phyloP scores from a whole-genome alignment of 768 basidiomycete species.

The Leccinum imitatum region DNA sequence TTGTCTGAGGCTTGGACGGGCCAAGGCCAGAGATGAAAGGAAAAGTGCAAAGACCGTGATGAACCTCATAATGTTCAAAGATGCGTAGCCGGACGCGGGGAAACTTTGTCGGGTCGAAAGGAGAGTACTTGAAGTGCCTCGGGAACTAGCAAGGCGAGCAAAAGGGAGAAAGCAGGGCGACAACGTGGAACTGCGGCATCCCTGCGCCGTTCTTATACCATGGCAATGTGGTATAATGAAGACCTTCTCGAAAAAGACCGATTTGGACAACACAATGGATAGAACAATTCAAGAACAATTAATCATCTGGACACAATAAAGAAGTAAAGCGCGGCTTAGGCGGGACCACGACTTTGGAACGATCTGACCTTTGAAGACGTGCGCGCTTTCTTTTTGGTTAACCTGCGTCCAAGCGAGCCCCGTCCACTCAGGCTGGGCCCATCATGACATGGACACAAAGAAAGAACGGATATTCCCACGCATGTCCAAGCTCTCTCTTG shows the following conservation, averaged over 20 bases:
- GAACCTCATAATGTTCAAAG: slow-evolving; percentile 36
- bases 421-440: background rate
- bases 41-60: slow-evolving; percentile 35
- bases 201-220: slow-evolving; percentile 19
- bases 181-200: background rate
- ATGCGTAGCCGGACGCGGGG: slow-evolving; percentile 2
- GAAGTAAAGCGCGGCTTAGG: background rate
- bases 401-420: background rate
- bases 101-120: background rate
- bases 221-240: background rate
- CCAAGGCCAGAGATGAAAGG: slow-evolving; percentile 30
- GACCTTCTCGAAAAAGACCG: background rate
- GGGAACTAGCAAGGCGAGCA: slow-evolving; percentile 10
- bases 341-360: background rate
- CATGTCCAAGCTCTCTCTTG: background rate
- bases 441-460: slow-evolving; percentile 4
- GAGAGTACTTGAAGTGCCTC: slow-evolving; percentile 16
- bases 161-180: slow-evolving; percentile 1
- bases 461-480: background rate
- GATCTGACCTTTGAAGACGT: background rate
- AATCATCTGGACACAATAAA: slow-evolving; percentile 14
- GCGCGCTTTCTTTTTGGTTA: background rate
- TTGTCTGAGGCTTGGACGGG: slow-evolving; percentile 38
- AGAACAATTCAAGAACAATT: slow-evolving; percentile 16
- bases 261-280: slow-evolving; percentile 22